These are phyloP conservation scores for Hypomontagnella monticulosa DNA, from an alignment of 495 filamentous ascomycete species.

Conservation along the genomic window DNA sequence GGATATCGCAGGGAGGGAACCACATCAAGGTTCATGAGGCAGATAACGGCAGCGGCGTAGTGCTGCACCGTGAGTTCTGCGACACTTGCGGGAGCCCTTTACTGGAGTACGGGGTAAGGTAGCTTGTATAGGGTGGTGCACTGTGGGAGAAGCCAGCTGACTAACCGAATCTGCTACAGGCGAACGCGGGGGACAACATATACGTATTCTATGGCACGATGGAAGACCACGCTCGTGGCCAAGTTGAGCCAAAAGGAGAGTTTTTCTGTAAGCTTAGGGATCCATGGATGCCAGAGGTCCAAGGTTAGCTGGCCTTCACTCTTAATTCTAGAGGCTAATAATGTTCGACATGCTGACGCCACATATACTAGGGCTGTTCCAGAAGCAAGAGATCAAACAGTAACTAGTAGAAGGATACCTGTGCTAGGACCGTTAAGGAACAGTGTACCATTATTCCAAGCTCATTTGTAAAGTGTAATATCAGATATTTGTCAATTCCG, in stretches of 20 bases:
- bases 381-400: constrained; percentile 68
- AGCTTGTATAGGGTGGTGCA: neutral
- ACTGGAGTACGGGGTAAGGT: constrained; percentile 69
- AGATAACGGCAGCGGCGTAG: constrained; percentile 64
- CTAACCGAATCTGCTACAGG: constrained; percentile 46
- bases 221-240: constrained; percentile 61
- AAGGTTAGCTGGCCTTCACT: constrained; percentile 52
- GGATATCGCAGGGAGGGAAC: constrained; percentile 47
- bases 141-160: neutral
- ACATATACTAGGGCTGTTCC: constrained; percentile 60
- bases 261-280: constrained; percentile 70
- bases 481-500: too few species aligned
- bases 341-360: neutral
- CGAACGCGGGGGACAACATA: constrained; percentile 64
- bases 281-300: constrained; percentile 72
- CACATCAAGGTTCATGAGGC: constrained; percentile 61
- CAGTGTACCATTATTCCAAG: too few species aligned
- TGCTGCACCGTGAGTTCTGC: constrained; percentile 72
- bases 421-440: too few species aligned
- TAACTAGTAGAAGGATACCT: constrained; percentile 33
- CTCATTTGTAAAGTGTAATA: too few species aligned
- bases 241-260: constrained; percentile 72
- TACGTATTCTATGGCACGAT: constrained; percentile 72
- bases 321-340: neutral
- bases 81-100: constrained; percentile 68